Conservation (phyloP, 192 early-diverging fungal genomes). For the Nowakowskiella sp. region DNA sequence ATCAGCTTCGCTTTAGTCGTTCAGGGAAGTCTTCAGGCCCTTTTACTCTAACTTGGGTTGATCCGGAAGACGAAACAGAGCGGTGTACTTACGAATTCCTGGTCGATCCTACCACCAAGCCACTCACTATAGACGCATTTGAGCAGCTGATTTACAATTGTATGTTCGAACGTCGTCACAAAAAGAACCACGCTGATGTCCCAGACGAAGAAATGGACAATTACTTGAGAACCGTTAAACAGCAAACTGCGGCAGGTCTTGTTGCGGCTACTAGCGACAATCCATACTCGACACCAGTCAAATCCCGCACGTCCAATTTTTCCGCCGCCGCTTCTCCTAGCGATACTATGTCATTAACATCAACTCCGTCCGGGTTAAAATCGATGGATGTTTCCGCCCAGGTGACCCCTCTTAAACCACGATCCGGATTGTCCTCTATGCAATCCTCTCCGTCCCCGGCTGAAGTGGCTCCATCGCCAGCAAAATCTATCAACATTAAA, state of each 20-base stretch:
- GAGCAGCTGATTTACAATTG: constrained; percentile 54
- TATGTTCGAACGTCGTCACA: constrained; percentile 52
- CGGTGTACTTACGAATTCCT: constrained; percentile 21
- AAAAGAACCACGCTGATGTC: constrained; percentile 36
- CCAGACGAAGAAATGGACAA: constrained; percentile 43
- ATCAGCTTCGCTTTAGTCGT: constrained; percentile 35
- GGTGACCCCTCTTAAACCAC: too few species aligned
- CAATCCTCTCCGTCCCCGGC: background rate
- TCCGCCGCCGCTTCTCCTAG: too few species aligned
- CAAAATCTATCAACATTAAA: constrained; percentile 2
- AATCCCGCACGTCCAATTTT: too few species aligned
- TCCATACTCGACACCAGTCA: too few species aligned
- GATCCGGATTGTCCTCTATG: background rate
- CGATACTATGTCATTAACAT: too few species aligned
- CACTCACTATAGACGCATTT: constrained; percentile 33
- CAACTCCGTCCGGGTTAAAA: too few species aligned
- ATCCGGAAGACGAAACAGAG: constrained; percentile 29
- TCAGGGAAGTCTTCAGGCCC: constrained; percentile 14
- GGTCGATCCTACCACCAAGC: background rate
- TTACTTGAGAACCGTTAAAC: too few species aligned
- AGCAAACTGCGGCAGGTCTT: too few species aligned
- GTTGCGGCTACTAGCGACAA: too few species aligned
- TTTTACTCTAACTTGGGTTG: constrained; percentile 45
- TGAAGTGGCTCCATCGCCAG: background rate
- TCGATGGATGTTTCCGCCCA: too few species aligned